Percentiles rank a stretch among this genome's conserved stretches.
These are phyloP conservation scores for Nissolia schottii DNA, from an alignment of 306 rosid species.

Conservation along the genomic window DNA sequence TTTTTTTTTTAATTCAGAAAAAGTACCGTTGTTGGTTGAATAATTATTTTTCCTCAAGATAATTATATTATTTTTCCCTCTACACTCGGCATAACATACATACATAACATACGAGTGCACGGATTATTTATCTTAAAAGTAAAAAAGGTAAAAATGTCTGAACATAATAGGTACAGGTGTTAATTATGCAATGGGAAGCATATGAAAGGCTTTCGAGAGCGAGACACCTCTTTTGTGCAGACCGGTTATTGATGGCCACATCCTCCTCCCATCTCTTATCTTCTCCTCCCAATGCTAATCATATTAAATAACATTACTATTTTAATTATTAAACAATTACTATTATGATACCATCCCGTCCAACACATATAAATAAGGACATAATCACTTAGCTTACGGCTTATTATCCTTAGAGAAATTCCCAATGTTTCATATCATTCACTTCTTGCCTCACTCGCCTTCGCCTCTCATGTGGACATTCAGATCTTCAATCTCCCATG, in stretches of 20 bases:
- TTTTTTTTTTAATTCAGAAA: too few species aligned
- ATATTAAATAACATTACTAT: slow-evolving; percentile 3
- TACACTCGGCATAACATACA: too few species aligned
- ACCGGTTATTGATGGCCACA: slow-evolving; percentile 77
- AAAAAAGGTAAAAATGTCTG: neutral
- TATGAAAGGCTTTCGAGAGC: slow-evolving; percentile 31
- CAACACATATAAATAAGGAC: neutral
- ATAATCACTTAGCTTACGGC: slow-evolving; percentile 21
- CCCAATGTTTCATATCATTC: slow-evolving; percentile 12
- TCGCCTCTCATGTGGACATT: neutral
- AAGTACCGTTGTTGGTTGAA: too few species aligned
- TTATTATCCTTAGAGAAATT: slow-evolving; percentile 27
- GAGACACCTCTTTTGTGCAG: slow-evolving; percentile 55
- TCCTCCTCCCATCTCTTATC: slow-evolving; percentile 46
- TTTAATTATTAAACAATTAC: neutral
- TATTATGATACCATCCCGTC: neutral
- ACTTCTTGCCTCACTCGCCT: neutral
- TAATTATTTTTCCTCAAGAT: too few species aligned
- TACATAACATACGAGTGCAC: too few species aligned
- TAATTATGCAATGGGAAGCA: slow-evolving; percentile 29
- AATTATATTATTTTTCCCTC: too few species aligned
- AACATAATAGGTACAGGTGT: slow-evolving; percentile 22
- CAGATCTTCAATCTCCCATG: slow-evolving; percentile 16
- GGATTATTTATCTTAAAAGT: neutral
- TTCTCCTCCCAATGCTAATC: neutral